Evolutionary conservation across 345 rosid genomes (phyloP).

Genomic region (Citrus inodora): DNA sequence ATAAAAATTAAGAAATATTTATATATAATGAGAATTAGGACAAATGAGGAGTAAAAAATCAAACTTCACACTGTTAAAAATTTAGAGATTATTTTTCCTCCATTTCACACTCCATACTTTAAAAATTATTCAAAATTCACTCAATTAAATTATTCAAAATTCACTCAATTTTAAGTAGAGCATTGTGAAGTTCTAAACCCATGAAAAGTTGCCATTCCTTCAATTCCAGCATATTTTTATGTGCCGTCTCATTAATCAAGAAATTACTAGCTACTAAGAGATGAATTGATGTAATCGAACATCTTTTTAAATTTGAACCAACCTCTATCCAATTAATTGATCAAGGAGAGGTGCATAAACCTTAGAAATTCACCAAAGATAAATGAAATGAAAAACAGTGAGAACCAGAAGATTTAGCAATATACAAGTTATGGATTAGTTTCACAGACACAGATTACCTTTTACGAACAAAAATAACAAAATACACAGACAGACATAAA

Average conservation of each 20-base stretch:
- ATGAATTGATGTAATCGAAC: neutral
- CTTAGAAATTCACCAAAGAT: neutral
- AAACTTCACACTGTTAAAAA: no score
- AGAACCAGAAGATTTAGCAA: neutral
- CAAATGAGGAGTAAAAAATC: accelerated
- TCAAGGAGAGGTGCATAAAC: neutral
- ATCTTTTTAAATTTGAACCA: neutral
- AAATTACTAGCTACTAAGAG: no score
- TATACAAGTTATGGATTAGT: neutral
- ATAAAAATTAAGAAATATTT: no score
- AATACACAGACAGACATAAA: neutral
- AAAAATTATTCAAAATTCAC: no score
- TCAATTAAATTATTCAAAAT: no score
- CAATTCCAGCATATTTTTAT: no score
- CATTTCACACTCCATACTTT: no score
- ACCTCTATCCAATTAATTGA: neutral
- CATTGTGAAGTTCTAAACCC: no score
- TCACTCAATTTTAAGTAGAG: no score
- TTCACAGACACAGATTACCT: neutral
- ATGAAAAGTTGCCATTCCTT: no score
- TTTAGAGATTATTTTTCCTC: no score
- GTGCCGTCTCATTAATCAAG: no score
- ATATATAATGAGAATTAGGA: accelerated
- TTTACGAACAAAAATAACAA: neutral
- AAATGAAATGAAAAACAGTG: neutral